Conservation (phyloP, 306 rosid genomes). For the Pterocarpus macrocarpus region DNA sequence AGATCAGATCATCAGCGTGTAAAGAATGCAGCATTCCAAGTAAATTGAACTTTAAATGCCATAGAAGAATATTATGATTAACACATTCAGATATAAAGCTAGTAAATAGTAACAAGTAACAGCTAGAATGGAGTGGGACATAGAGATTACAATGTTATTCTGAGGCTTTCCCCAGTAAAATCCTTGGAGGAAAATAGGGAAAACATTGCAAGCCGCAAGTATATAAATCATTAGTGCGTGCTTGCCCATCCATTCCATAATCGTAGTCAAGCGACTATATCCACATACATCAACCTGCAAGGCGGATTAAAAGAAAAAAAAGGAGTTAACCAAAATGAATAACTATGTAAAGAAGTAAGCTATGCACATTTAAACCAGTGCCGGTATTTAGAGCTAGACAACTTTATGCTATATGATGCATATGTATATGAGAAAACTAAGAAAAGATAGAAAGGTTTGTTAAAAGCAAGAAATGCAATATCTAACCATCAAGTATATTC, state of each 20-base stretch:
- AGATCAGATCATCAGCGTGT: conserved; percentile 9
- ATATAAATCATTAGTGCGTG: conserved; percentile 84
- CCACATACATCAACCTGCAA: conserved; percentile 90
- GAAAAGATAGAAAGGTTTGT: neutral
- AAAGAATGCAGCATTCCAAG: conserved; percentile 13
- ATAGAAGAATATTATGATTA: neutral
- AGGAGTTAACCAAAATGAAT: neutral
- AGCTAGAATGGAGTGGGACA: neutral
- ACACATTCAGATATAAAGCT: neutral
- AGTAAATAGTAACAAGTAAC: neutral
- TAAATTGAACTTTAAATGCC: neutral
- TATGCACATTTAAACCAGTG: neutral
- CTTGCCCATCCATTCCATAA: conserved; percentile 93
- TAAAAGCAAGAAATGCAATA: conserved; percentile 7
- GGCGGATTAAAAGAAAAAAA: no score
- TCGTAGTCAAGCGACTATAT: conserved; percentile 61
- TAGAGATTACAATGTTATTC: conserved; percentile 75
- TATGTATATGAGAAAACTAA: conserved; percentile 14
- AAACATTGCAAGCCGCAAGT: conserved; percentile 84
- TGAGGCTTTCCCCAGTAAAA: conserved; percentile 81
- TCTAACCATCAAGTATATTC: conserved; percentile 84
- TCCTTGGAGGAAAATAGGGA: conserved; percentile 88
- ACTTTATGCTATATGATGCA: neutral
- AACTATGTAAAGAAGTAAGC: neutral
- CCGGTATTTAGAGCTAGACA: no score